Conservation (phyloP, 106 monocot species). For the Platanthera guangdongensis region DNA sequence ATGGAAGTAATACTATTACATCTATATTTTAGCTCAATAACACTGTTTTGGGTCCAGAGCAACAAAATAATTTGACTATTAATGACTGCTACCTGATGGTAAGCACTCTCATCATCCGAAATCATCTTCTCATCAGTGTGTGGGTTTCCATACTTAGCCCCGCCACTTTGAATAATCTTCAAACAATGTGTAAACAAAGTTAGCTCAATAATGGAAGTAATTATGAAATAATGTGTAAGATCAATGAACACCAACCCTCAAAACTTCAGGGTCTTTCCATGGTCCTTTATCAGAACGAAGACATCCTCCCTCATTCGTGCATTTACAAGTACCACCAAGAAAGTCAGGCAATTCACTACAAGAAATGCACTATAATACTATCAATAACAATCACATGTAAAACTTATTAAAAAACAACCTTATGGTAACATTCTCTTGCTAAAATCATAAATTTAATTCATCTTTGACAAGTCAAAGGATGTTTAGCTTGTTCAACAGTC, state of each 20-base stretch:
- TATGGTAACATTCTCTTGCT: neutral
- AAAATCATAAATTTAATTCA: no score
- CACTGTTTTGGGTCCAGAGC: neutral
- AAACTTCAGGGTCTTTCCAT: conserved; percentile 41
- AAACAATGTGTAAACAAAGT: neutral
- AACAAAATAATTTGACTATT: neutral
- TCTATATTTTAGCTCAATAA: neutral
- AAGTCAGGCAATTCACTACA: conserved; percentile 38
- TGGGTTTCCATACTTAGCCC: conserved; percentile 24
- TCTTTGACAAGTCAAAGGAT: no score
- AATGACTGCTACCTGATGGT: conserved; percentile 28
- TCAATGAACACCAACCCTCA: conserved; percentile 43
- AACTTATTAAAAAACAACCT: neutral
- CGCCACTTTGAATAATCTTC: conserved; percentile 69
- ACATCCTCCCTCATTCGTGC: conserved; percentile 29
- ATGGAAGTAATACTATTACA: neutral
- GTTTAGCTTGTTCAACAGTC: no score
- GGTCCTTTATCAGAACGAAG: conserved; percentile 44
- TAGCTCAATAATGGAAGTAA: neutral
- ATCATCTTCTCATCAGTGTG: conserved; percentile 65
- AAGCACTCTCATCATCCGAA: conserved; percentile 59
- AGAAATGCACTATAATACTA: neutral
- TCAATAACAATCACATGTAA: neutral
- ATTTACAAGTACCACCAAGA: conserved; percentile 39
- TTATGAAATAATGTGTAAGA: neutral